phyloP scores from a whole-genome alignment of 352 stramenopile species.

The Peronospora farinosa region DNA sequence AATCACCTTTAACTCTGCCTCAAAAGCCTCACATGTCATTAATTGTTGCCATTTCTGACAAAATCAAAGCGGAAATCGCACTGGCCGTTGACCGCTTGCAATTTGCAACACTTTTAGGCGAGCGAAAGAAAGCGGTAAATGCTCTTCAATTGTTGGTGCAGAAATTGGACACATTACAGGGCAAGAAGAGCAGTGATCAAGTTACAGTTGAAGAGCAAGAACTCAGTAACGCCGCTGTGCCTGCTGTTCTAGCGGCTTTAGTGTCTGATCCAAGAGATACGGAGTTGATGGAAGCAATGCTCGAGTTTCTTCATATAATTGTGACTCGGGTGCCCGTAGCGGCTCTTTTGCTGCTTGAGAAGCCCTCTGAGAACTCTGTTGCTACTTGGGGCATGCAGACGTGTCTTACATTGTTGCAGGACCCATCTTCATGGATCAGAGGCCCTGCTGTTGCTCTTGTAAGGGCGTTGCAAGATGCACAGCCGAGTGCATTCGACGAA shows the following conservation, averaged over 20 bases:
- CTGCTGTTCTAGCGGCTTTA: constrained; percentile 51
- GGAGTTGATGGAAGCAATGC: constrained; percentile 81
- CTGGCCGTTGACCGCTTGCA: constrained; percentile 59
- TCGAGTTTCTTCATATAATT: constrained; percentile 61
- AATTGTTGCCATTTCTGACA: neutral
- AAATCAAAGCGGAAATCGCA: constrained; percentile 31
- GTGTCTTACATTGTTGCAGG: constrained; percentile 59
- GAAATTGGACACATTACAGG: constrained; percentile 9
- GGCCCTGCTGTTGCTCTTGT: constrained; percentile 60
- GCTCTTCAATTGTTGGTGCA: constrained; percentile 42
- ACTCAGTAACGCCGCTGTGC: constrained; percentile 39
- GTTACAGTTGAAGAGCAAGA: constrained; percentile 32
- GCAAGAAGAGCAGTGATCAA: constrained; percentile 1
- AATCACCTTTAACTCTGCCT: neutral
- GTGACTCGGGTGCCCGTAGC: constrained; percentile 33
- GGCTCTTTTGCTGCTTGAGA: constrained; percentile 37
- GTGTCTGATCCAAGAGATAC: constrained; percentile 72
- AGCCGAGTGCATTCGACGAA: constrained; percentile 41
- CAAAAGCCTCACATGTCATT: constrained; percentile 1
- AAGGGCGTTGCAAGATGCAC: constrained; percentile 47
- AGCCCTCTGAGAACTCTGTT: constrained; percentile 5
- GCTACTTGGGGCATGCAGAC: constrained; percentile 50
- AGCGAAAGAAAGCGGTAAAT: constrained; percentile 58
- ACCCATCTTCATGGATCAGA: constrained; percentile 78
- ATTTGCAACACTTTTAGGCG: constrained; percentile 64